Evolutionary conservation across 768 basidiomycete species (phyloP).

Genomic region (Lactarius indigo): DNA sequence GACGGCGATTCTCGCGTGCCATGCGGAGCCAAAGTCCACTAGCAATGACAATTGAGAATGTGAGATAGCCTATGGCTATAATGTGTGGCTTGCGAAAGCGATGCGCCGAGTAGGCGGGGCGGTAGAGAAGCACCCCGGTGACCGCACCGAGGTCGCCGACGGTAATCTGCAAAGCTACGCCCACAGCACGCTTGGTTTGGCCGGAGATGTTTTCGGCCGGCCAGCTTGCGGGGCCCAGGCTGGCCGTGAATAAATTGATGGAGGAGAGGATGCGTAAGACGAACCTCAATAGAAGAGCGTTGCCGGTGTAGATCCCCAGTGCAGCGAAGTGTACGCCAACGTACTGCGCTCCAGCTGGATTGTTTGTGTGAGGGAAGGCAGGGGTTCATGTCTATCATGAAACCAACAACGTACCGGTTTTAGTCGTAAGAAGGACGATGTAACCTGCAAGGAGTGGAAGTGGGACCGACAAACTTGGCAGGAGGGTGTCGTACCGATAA

Average conservation of each 20-base stretch:
- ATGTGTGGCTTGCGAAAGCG: conserved; percentile 53
- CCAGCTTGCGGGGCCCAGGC: conserved; percentile 35
- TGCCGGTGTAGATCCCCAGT: conserved; percentile 56
- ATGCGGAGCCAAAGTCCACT: conserved; percentile 47
- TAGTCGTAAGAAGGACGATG: conserved; percentile 48
- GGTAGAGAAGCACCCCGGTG: conserved; percentile 54
- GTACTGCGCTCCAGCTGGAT: conserved; percentile 50
- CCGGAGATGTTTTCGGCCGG: conserved; percentile 66
- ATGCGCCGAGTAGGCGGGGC: conserved; percentile 45
- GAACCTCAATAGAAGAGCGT: conserved; percentile 52
- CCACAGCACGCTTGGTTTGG: conserved; percentile 62
- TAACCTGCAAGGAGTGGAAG: conserved; percentile 41
- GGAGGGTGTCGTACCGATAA: conserved; percentile 42
- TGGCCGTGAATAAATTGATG: not conserved
- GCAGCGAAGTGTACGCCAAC: conserved; percentile 54
- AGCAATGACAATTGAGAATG: conserved; percentile 44
- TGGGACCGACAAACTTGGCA: too few species aligned
- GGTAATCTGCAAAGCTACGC: conserved; percentile 61
- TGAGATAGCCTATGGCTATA: conserved; percentile 56
- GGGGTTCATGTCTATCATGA: not conserved
- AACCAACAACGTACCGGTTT: conserved; percentile 37
- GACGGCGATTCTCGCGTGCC: conserved; percentile 46
- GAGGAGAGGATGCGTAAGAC: not conserved
- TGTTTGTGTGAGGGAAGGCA: not conserved
- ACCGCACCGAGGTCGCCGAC: conserved; percentile 61